These are phyloP conservation scores for Gamarada debralockiae DNA, from an alignment of 495 filamentous ascomycete genomes.

Conservation along the genomic window DNA sequence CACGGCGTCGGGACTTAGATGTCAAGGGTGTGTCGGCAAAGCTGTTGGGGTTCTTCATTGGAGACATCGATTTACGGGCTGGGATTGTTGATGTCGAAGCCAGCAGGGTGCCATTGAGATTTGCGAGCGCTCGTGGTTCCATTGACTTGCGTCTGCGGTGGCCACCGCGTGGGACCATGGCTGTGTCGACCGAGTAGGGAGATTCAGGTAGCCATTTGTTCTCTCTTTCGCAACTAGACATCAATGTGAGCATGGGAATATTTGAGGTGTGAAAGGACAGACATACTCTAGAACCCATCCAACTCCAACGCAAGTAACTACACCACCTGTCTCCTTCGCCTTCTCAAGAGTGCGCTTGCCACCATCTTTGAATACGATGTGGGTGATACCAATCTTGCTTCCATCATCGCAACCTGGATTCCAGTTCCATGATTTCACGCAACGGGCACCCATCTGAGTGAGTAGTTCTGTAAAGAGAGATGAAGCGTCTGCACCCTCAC, in stretches of 20 bases:
- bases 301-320: slow-evolving; percentile 81
- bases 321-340: slow-evolving; percentile 66
- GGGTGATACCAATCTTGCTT: slow-evolving; percentile 79
- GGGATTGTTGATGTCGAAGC: slow-evolving; percentile 30
- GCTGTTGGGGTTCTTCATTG: slow-evolving; percentile 23
- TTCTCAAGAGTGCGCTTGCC: slow-evolving; percentile 84
- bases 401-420: slow-evolving; percentile 45
- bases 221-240: slow-evolving; percentile 73
- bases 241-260: no score
- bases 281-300: slow-evolving; percentile 86
- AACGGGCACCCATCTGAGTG: slow-evolving; percentile 79
- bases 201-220: slow-evolving; percentile 69
- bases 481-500: slow-evolving; percentile 82
- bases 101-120: slow-evolving; percentile 63
- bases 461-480: slow-evolving; percentile 80
- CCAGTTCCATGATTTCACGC: slow-evolving; percentile 83
- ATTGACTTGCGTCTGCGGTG: slow-evolving; percentile 83
- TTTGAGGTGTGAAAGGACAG: no score
- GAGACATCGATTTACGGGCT: slow-evolving; percentile 28
- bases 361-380: slow-evolving; percentile 95
- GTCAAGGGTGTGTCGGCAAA: slow-evolving; percentile 27
- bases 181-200: slow-evolving; percentile 67
- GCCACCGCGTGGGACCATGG: slow-evolving; percentile 70
- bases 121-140: slow-evolving; percentile 77
- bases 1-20: slow-evolving; percentile 40